Base-by-base conservation (phyloP, 495 filamentous ascomycete species). In the Clavariopsis aquatica region DNA sequence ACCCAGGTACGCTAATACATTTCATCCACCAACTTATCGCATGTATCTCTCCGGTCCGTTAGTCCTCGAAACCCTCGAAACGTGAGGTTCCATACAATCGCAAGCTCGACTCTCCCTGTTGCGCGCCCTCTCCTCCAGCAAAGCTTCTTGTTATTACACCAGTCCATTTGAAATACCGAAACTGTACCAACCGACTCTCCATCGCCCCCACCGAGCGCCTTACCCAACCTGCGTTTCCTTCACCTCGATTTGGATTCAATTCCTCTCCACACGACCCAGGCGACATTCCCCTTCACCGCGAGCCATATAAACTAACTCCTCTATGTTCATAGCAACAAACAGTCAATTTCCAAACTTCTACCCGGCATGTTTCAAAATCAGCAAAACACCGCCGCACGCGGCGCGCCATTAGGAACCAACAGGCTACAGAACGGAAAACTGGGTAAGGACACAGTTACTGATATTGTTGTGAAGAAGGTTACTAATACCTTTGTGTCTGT, bases 381-480 rank as follows among this genome's bases (percentile, higher is more conserved):
- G 49, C 71, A 73, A 34, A 62, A 60, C 20, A 64, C 45, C 46
- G 56, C 23, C 23, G 55, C 58, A 22, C 65, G 69, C 12, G 69
- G 65, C 13, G 58, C 46, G 27, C 65, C 65, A 22, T 57, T 73
- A 10, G 69, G 65, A 20, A 49, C 65, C 13, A 58, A 45, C 38
- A 58, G 69, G 24, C 62, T 73, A 46, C 71, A 69, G 49, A 73
- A 73, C 52, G 71, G 71, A 17, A 73, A 73, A 38, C 38, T 71
- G 19, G 71, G 71, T 73, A 57, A 62, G 62, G 49, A 55, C 28
- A 29, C 17, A 27, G 9, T 31, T 6, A 20, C 19, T 1, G 43
- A 9, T 20, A 22, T 29, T 15, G 1, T 2, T 15, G 36, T 28
- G n/a, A 46, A 13, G 29, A 12, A 41, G 3, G 9, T 26, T 53